Conservation (phyloP, 768 basidiomycete species). For the Nidularia pulvinata region DNA sequence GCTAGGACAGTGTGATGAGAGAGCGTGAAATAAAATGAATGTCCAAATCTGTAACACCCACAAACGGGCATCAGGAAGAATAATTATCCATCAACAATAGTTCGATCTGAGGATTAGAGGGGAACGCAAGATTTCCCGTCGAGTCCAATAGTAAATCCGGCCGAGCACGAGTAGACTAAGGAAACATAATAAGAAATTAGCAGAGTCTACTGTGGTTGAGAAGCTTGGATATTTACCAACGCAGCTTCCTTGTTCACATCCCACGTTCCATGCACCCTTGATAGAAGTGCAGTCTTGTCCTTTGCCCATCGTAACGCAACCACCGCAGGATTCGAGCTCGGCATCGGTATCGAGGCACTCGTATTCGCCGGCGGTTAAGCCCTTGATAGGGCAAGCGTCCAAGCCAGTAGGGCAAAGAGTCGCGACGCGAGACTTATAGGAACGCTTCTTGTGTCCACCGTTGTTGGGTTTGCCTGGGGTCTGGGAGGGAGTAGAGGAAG, state of each 20-base stretch:
- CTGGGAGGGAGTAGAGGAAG: slow-evolving; percentile 27
- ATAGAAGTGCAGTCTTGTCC: slow-evolving; percentile 78
- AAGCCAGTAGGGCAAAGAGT: slow-evolving; percentile 52
- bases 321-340: slow-evolving; percentile 77
- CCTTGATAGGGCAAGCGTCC: slow-evolving; percentile 56
- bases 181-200: not conserved
- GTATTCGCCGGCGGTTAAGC: slow-evolving; percentile 37
- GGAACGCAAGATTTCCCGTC: slow-evolving; percentile 43
- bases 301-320: slow-evolving; percentile 59
- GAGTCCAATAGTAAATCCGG: slow-evolving; percentile 38
- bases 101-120: slow-evolving; percentile 20
- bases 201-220: not conserved
- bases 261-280: slow-evolving; percentile 63
- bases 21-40: too few species aligned
- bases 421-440: slow-evolving; percentile 14
- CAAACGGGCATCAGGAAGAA: not conserved
- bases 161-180: slow-evolving; percentile 49
- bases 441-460: slow-evolving; percentile 28
- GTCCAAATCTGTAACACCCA: not conserved
- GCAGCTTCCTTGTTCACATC: slow-evolving; percentile 59
- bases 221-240: slow-evolving; percentile 36
- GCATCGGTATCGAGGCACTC: slow-evolving; percentile 64
- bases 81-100: too few species aligned
- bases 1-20: too few species aligned
- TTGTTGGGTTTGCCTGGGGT: slow-evolving; percentile 23